phyloP scores from a whole-genome alignment of 2,329 filamentous ascomycete species.

The Chrysoporthe cubensis region DNA sequence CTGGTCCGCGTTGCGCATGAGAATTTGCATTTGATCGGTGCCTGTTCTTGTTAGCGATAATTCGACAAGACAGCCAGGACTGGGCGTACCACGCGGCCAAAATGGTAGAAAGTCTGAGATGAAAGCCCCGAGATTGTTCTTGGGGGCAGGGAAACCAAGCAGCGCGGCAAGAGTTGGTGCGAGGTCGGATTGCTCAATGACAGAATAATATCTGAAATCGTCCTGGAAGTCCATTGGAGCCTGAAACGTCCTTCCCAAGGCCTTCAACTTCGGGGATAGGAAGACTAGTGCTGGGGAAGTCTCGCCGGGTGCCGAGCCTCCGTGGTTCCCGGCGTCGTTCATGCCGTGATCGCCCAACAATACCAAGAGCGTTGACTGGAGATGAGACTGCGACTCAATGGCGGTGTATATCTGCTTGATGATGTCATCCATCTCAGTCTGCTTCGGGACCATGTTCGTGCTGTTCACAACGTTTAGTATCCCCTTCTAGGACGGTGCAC shows the following conservation, averaged over 20 bases:
- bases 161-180: conserved; percentile 86
- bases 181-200: conserved; percentile 92
- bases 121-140: conserved; percentile 88
- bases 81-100: conserved; percentile 64
- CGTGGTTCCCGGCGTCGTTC: conserved; percentile 98
- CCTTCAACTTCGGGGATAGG: conserved; percentile 78
- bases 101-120: conserved; percentile 78
- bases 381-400: conserved; percentile 71
- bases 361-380: conserved; percentile 79
- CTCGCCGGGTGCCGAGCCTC: conserved; percentile 90
- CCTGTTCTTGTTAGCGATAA: conserved; percentile 33
- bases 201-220: conserved; percentile 82
- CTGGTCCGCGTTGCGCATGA: conserved; percentile 79
- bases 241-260: conserved; percentile 48
- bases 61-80: background rate
- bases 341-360: conserved; percentile 97
- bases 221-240: conserved; percentile 63
- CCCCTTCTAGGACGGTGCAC: background rate
- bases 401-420: conserved; percentile 76
- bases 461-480: conserved; percentile 47
- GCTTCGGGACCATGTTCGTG: conserved; percentile 90
- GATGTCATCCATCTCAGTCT: conserved; percentile 89
- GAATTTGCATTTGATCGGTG: conserved; percentile 65
- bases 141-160: conserved; percentile 83
- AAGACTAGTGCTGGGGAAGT: conserved; percentile 93